A percentile compares a stretch with the other conserved stretches of the same genome.
These are phyloP conservation scores for Tranzscheliella williamsii DNA, from an alignment of 1,284 basidiomycete genomes.

Conservation along the genomic window DNA sequence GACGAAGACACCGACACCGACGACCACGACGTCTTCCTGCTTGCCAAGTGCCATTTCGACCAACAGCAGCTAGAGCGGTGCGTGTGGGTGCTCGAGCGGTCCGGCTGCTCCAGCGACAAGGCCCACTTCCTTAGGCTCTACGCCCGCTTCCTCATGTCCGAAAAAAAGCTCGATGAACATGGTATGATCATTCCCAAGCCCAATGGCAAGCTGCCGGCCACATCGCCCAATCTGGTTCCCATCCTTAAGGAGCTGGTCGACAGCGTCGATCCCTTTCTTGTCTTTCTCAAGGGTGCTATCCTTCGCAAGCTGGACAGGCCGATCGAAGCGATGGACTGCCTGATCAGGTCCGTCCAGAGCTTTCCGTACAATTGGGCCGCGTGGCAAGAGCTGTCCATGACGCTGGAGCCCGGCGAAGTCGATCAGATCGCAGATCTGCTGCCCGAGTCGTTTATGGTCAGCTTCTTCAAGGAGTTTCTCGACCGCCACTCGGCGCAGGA, in stretches of 20 bases:
- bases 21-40: slow-evolving; percentile 66
- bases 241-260: slow-evolving; percentile 52
- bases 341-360: slow-evolving; percentile 74
- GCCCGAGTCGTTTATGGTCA: slow-evolving; percentile 72
- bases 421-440: slow-evolving; percentile 67
- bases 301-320: slow-evolving; percentile 55
- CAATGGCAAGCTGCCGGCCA: slow-evolving; percentile 32
- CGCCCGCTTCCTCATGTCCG: slow-evolving; percentile 71
- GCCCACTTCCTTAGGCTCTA: slow-evolving; percentile 79
- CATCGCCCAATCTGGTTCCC: slow-evolving; percentile 33
- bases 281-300: slow-evolving; percentile 59
- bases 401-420: slow-evolving; percentile 38
- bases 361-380: slow-evolving; percentile 96
- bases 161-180: slow-evolving; percentile 46
- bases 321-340: slow-evolving; percentile 78
- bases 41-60: slow-evolving; percentile 77
- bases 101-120: slow-evolving; percentile 61
- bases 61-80: slow-evolving; percentile 79
- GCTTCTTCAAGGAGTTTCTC: slow-evolving; percentile 86
- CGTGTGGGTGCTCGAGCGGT: slow-evolving; percentile 62
- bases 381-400: slow-evolving; percentile 67
- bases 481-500: slow-evolving; percentile 75
- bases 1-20: slow-evolving; percentile 33
- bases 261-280: slow-evolving; percentile 39
- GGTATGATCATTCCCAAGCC: slow-evolving; percentile 42